phyloP scores from a whole-genome alignment of 2,329 filamentous ascomycete genomes.

The Pseudogymnoascus sp. region DNA sequence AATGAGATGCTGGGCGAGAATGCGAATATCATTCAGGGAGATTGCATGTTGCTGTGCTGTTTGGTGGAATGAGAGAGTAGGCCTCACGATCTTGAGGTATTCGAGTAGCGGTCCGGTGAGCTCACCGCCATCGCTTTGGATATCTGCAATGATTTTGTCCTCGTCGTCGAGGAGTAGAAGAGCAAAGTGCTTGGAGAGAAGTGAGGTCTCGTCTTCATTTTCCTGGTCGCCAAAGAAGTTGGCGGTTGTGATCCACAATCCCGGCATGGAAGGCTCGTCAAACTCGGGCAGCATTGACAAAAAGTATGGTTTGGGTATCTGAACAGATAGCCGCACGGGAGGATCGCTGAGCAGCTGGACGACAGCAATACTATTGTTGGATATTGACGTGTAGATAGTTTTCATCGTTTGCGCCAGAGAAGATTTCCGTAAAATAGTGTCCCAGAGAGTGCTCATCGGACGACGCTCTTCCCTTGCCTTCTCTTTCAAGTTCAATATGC shows the following conservation, averaged over 20 bases:
- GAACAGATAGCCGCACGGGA: slow-evolving; percentile 54
- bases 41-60: slow-evolving; percentile 66
- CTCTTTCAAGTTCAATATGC: slow-evolving; percentile 73
- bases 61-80: slow-evolving; percentile 63
- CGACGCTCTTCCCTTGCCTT: slow-evolving; percentile 62
- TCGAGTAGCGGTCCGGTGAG: slow-evolving; percentile 73
- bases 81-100: slow-evolving; percentile 69
- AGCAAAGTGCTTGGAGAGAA: slow-evolving; percentile 79
- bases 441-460: slow-evolving; percentile 59
- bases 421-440: slow-evolving; percentile 62
- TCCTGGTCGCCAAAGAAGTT: slow-evolving; percentile 68
- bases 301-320: slow-evolving; percentile 61
- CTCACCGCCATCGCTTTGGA: slow-evolving; percentile 71
- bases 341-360: slow-evolving; percentile 62
- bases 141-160: slow-evolving; percentile 62
- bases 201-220: slow-evolving; percentile 56
- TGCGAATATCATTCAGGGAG: slow-evolving; percentile 71
- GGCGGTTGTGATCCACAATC: slow-evolving; percentile 81
- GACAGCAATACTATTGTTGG: slow-evolving; percentile 78
- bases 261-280: slow-evolving; percentile 62
- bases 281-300: slow-evolving; percentile 66
- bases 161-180: slow-evolving; percentile 80
- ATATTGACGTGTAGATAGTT: slow-evolving; percentile 74
- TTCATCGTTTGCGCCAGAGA: slow-evolving; percentile 77
- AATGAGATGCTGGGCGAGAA: slow-evolving; percentile 86